These are phyloP conservation scores for Eucalyptus pumila DNA, from an alignment of 345 rosid species.

Conservation along the genomic window DNA sequence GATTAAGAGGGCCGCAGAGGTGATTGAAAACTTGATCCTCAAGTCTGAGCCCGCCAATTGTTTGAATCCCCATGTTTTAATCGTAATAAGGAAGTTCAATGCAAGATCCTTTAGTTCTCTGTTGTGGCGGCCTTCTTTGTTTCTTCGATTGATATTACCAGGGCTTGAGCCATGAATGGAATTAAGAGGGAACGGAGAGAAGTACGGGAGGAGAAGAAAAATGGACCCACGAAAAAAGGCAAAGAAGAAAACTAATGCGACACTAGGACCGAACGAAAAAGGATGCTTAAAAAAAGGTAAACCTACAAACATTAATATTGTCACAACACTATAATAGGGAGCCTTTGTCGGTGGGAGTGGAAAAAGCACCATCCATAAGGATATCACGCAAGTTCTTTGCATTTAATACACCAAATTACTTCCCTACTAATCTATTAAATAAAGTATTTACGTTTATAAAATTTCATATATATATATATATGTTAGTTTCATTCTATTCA, in stretches of 20 bases:
- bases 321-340: neutral
- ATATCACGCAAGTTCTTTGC: neutral
- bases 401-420: neutral
- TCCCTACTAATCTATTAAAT: neutral
- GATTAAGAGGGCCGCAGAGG: neutral
- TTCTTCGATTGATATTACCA: neutral
- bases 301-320: neutral
- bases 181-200: neutral
- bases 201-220: neutral
- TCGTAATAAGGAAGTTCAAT: neutral
- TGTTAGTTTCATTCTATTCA: fast-evolving
- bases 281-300: neutral
- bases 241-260: neutral
- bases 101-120: neutral
- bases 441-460: neutral
- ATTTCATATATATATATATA: neutral
- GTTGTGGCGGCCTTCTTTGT: neutral
- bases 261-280: neutral
- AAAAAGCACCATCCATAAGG: neutral
- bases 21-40: neutral
- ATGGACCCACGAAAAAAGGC: neutral
- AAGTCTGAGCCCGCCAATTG: neutral
- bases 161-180: neutral
- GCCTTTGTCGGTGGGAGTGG: neutral
- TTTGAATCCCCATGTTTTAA: neutral